A percentile compares a stretch with the other conserved stretches of the same genome.
Evolutionary conservation across 768 basidiomycete genomes (phyloP).

Genomic region (Polyporus arcularius): DNA sequence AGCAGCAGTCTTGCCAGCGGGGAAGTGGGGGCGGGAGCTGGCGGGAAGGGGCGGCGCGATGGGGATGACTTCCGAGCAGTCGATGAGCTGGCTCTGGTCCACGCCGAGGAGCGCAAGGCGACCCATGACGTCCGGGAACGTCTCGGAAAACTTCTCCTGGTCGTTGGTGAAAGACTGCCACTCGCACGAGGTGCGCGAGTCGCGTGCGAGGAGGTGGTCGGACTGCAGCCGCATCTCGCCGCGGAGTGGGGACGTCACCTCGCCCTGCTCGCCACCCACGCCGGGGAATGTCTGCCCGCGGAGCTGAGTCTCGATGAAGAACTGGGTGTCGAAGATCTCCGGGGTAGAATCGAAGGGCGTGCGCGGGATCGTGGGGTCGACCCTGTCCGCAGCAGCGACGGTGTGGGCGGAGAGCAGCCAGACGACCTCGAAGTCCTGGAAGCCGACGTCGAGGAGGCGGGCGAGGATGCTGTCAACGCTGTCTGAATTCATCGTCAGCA

Average conservation of each 20-base stretch:
- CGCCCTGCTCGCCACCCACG: constrained; percentile 27
- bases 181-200: constrained; percentile 33
- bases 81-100: constrained; percentile 11
- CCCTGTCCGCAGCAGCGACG: constrained; percentile 25
- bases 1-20: constrained; percentile 20
- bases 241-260: constrained; percentile 29
- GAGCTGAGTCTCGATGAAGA: constrained; percentile 32
- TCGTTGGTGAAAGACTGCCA: constrained; percentile 32
- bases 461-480: constrained; percentile 23
- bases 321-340: constrained; percentile 27
- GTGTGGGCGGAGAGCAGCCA: constrained; percentile 24
- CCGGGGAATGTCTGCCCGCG: constrained; percentile 28
- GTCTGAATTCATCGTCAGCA: constrained; percentile 3
- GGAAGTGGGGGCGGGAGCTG: constrained; percentile 19
- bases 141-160: constrained; percentile 15
- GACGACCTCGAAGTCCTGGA: constrained; percentile 21
- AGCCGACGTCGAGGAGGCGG: constrained; percentile 21
- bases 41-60: constrained; percentile 3
- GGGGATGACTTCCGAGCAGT: constrained; percentile 18
- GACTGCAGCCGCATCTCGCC: constrained; percentile 38
- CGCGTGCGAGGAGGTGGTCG: constrained; percentile 32
- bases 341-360: constrained; percentile 31
- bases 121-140: constrained; percentile 14
- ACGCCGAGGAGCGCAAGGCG: constrained; percentile 14
- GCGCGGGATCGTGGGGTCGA: constrained; percentile 27